A percentile compares a stretch with the other conserved stretches of the same genome.
Conservation (phyloP, 192 early-diverging fungal species). For the Coemansia interrupta region DNA sequence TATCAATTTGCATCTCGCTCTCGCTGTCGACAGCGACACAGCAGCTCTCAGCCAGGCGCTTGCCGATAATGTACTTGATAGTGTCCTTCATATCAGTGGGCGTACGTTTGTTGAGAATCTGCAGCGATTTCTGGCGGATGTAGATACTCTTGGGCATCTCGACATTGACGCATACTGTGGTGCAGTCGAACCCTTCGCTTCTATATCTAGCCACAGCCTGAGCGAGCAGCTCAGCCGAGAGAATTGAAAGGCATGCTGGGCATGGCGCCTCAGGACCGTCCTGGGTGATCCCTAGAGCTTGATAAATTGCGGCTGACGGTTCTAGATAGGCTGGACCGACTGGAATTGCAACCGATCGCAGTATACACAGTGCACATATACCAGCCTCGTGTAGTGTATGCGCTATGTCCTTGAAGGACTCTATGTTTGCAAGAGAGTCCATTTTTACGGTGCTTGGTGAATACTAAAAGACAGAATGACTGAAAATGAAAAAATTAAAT, state of each 20-base stretch:
- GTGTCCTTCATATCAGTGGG: conserved; percentile 34
- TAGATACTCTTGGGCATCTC: conserved; percentile 45
- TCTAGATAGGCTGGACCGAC: conserved; percentile 21
- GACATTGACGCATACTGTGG: conserved; percentile 13
- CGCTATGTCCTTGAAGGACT: background rate
- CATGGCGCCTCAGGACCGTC: conserved; percentile 5
- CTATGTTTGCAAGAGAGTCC: background rate
- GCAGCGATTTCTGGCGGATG: conserved; percentile 31
- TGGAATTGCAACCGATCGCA: conserved; percentile 22
- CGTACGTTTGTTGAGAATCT: conserved; percentile 3
- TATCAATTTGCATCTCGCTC: conserved; percentile 35
- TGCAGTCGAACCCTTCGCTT: conserved; percentile 18
- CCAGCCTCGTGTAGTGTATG: background rate
- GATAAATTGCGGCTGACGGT: background rate
- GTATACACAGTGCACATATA: conserved; percentile 25
- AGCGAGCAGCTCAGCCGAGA: conserved; percentile 2
- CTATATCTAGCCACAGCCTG: conserved; percentile 14
- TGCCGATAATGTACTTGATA: conserved; percentile 22
- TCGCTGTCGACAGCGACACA: conserved; percentile 1
- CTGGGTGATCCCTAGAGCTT: background rate
- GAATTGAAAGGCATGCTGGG: conserved; percentile 27
- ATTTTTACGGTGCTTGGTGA: background rate
- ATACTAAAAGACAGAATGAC: background rate
- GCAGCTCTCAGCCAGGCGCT: conserved; percentile 3
- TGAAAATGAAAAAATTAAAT: background rate